A percentile compares a stretch with the other conserved stretches of the same genome.
Evolutionary conservation across 176 grass and related monocot genomes (phyloP).

Genomic region (Elymus sibiricus): DNA sequence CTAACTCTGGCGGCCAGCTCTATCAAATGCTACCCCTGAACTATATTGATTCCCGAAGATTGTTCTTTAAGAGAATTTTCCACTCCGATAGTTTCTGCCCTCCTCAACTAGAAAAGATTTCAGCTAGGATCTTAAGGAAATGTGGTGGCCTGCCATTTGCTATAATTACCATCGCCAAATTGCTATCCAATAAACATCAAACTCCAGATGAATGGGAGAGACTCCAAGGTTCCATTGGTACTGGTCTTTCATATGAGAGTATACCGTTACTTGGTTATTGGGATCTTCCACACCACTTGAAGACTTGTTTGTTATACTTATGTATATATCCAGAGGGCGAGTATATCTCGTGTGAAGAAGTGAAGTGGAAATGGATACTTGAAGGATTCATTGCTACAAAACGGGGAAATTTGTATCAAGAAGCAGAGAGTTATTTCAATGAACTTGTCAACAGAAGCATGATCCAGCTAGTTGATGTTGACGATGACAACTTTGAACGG

Average conservation of each 20-base stretch:
- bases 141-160: background rate
- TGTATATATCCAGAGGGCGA: constrained; percentile 2
- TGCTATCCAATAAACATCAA: background rate
- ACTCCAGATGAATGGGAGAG: background rate
- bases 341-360: background rate
- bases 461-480: constrained; percentile 3
- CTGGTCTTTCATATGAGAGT: background rate
- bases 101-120: background rate
- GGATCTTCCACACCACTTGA: constrained; percentile 16
- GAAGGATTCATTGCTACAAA: background rate
- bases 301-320: background rate
- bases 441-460: constrained; percentile 11
- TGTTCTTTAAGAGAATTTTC: constrained; percentile 3
- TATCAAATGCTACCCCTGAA: background rate
- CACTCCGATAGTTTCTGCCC: background rate
- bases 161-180: background rate
- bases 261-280: background rate
- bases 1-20: background rate
- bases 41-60: background rate
- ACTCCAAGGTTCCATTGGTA: background rate
- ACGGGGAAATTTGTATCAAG: background rate
- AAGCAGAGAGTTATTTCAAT: background rate
- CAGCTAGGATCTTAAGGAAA: background rate
- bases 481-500: background rate
- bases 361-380: constrained; percentile 4